Conservation (phyloP, 352 stramenopile species). For the Bremia lactucae region DNA sequence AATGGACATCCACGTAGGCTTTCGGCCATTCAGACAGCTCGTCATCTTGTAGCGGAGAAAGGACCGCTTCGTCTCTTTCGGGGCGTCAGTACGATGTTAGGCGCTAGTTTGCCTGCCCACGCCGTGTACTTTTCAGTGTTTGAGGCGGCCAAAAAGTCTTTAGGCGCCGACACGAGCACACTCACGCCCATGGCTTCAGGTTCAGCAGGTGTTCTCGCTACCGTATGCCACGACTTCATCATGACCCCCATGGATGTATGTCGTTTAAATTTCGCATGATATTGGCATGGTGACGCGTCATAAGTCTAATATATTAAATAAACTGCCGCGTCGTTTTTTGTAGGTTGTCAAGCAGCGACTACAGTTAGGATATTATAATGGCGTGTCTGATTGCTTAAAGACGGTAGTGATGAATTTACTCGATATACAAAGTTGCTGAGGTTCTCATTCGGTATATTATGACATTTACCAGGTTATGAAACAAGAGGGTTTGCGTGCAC, state of each 20-base stretch:
- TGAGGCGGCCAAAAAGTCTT: conserved; percentile 77
- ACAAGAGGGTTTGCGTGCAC: conserved; percentile 58
- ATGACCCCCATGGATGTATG: conserved; percentile 97
- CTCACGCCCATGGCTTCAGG: conserved; percentile 64
- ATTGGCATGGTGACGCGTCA: no score
- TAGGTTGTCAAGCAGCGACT: conserved; percentile 97
- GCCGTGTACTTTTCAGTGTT: conserved; percentile 91
- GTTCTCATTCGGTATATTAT: conserved; percentile 9
- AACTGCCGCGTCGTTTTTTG: not conserved
- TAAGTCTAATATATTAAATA: not conserved
- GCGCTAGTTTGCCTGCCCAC: conserved; percentile 95
- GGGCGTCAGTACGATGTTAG: conserved; percentile 95
- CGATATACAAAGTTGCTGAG: conserved; percentile 5
- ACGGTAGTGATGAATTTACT: conserved; percentile 37
- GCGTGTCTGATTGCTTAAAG: conserved; percentile 84
- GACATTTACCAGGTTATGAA: conserved; percentile 45
- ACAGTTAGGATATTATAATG: conserved; percentile 96
- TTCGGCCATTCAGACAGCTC: conserved; percentile 50
- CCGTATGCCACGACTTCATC: conserved; percentile 94
- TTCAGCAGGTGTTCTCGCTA: conserved; percentile 88
- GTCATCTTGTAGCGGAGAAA: conserved; percentile 54
- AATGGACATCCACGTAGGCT: conserved; percentile 50
- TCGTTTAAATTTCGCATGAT: not conserved
- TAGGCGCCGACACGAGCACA: conserved; percentile 59
- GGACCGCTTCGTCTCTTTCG: conserved; percentile 87